Evolutionary conservation across 257 asterid species (phyloP).

Genomic region (Leonotis leonurus): DNA sequence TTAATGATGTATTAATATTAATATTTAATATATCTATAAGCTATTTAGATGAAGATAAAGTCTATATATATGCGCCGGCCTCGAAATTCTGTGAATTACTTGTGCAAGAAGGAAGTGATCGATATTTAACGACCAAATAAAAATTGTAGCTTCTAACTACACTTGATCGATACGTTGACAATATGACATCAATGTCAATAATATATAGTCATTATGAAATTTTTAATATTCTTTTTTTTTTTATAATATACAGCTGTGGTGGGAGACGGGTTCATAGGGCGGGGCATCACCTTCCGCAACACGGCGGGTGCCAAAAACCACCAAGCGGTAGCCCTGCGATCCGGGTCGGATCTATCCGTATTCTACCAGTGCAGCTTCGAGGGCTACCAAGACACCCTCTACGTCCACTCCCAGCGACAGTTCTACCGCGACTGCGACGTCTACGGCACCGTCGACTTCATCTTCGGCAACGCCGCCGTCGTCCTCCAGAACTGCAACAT

Average conservation of each 20-base stretch:
- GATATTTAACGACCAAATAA: not conserved
- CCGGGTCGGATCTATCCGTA: conserved; percentile 71
- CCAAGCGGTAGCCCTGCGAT: conserved; percentile 84
- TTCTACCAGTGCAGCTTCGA: conserved; percentile 76
- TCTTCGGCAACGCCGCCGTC: conserved; percentile 81
- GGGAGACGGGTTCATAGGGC: conserved; percentile 68
- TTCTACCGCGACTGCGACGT: conserved; percentile 69
- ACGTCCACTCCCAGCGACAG: conserved; percentile 57
- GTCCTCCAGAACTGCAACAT: conserved; percentile 78
- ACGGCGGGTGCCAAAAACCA: conserved; percentile 67
- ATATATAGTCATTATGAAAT: not conserved
- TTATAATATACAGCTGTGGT: conserved; percentile 36
- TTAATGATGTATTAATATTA: not conserved
- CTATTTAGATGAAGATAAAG: not conserved
- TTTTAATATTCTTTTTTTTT: no score
- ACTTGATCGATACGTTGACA: no score
- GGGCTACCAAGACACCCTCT: conserved; percentile 88
- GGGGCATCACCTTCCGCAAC: conserved; percentile 71
- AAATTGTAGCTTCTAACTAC: no score
- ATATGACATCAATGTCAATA: not conserved
- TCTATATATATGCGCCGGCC: no score
- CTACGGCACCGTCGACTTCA: conserved; percentile 81
- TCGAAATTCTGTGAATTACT: not conserved
- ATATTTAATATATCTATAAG: no score
- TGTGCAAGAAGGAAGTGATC: not conserved